Evolutionary conservation across 1,139 yeast genomes (phyloP).

Genomic region (Geotrichum siamense): DNA sequence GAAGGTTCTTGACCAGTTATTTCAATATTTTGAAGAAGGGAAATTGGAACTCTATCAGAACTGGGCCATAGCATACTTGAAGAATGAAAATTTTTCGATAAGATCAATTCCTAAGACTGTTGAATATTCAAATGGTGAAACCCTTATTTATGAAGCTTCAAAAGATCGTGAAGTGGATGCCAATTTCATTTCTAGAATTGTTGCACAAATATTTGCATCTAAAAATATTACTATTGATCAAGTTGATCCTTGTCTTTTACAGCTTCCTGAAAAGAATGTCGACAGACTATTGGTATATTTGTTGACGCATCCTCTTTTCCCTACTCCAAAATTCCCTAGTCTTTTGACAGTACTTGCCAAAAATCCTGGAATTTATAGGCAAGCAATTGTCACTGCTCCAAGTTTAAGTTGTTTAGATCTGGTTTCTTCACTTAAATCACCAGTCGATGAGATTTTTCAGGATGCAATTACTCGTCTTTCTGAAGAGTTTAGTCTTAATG

Average conservation of each 20-base stretch:
- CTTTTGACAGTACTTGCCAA: constrained; percentile 46
- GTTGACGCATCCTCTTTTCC: constrained; percentile 81
- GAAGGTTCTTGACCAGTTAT: constrained; percentile 3
- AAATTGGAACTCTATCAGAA: constrained; percentile 24
- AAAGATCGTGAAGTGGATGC: constrained; percentile 61
- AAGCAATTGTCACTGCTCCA: constrained; percentile 74
- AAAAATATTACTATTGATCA: constrained; percentile 12
- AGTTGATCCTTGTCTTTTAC: constrained; percentile 11
- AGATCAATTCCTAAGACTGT: constrained; percentile 19
- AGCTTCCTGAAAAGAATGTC: constrained; percentile 7
- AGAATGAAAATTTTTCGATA: constrained; percentile 26
- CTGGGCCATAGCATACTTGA: constrained; percentile 27
- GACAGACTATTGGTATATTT: constrained; percentile 62
- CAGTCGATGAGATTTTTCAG: constrained; percentile 54
- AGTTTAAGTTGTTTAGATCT: constrained; percentile 59
- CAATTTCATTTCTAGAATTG: constrained; percentile 40
- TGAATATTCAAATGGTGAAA: constrained; percentile 17
- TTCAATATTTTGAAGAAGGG: constrained; percentile 15
- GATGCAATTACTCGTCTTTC: constrained; percentile 62
- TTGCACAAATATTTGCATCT: constrained; percentile 14
- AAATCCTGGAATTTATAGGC: constrained; percentile 62
- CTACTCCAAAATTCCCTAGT: constrained; percentile 49
- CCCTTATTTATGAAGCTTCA: constrained; percentile 50
- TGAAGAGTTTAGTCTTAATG: constrained; percentile 45
- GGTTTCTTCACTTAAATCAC: constrained; percentile 46